Evolutionary conservation across 768 basidiomycete species (phyloP).

Genomic region (Boletus rubroflammeus): DNA sequence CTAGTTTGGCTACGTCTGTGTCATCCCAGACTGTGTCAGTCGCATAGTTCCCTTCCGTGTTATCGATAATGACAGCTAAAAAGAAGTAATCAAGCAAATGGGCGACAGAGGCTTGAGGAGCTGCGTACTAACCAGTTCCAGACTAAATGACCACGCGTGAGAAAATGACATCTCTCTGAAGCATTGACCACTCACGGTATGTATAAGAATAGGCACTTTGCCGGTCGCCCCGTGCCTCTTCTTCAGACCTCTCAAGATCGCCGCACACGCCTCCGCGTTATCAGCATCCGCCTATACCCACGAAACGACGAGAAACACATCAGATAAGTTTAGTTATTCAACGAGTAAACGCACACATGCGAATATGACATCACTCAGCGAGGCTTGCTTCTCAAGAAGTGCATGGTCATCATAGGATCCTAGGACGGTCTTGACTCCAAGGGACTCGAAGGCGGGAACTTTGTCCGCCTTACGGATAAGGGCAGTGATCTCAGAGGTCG

Average conservation of each 20-base stretch:
- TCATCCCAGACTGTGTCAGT: slow-evolving; percentile 47
- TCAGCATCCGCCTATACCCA: slow-evolving; percentile 44
- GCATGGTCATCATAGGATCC: slow-evolving; percentile 45
- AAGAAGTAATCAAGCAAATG: background rate
- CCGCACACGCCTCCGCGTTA: slow-evolving; percentile 40
- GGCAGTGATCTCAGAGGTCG: slow-evolving; percentile 23
- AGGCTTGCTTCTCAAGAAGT: slow-evolving; percentile 42
- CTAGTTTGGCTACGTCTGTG: slow-evolving; percentile 42
- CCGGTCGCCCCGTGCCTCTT: slow-evolving; percentile 41
- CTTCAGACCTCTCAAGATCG: slow-evolving; percentile 52
- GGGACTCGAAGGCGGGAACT: slow-evolving; percentile 11
- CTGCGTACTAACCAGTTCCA: slow-evolving; percentile 44
- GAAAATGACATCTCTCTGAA: background rate
- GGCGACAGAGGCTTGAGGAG: background rate
- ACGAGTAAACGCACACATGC: slow-evolving; percentile 30
- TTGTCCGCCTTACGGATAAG: slow-evolving; percentile 33
- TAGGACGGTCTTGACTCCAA: slow-evolving; percentile 28
- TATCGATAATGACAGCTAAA: slow-evolving; percentile 42
- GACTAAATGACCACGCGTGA: slow-evolving; percentile 34
- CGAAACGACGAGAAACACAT: background rate
- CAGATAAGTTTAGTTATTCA: background rate
- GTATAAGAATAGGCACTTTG: slow-evolving; percentile 48
- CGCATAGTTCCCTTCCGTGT: slow-evolving; percentile 40
- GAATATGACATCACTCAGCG: slow-evolving; percentile 43
- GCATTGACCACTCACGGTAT: slow-evolving; percentile 46